These are phyloP conservation scores for Lecanosticta acicola DNA, from an alignment of 2,329 filamentous ascomycete genomes.

Conservation along the genomic window DNA sequence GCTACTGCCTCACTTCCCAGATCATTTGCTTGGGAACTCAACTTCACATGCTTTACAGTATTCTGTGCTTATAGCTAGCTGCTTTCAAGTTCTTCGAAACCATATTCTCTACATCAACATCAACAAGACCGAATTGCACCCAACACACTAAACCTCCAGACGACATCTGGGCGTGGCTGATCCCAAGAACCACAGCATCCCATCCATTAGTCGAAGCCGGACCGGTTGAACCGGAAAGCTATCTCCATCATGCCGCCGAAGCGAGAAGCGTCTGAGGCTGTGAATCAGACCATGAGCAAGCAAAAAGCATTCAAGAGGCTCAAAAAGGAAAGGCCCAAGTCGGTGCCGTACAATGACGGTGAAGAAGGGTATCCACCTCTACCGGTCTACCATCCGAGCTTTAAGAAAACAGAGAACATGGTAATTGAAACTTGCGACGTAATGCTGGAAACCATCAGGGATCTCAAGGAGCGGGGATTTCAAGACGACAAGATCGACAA, in stretches of 20 bases:
- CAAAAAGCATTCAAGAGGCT: neutral
- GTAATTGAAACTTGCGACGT: neutral
- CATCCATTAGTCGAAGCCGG: too few relatives aligned
- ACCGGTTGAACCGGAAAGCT: too few relatives aligned
- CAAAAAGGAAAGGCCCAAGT: neutral
- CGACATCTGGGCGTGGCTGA: too few relatives aligned
- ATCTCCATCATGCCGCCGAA: neutral
- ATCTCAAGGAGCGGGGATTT: neutral
- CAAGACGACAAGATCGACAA: neutral
- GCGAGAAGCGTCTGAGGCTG: neutral
- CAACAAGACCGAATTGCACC: neutral
- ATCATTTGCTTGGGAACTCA: too few relatives aligned
- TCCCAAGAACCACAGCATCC: too few relatives aligned
- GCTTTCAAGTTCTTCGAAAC: too few relatives aligned
- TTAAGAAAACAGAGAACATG: neutral
- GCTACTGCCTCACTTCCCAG: too few relatives aligned
- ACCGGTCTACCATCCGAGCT: neutral
- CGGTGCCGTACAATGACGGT: neutral
- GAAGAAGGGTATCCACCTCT: neutral
- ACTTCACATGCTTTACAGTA: too few relatives aligned
- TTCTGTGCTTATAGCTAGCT: too few relatives aligned
- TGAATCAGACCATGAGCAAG: neutral
- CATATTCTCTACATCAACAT: neutral
- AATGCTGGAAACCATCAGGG: neutral
- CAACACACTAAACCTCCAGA: too few relatives aligned